A percentile compares a stretch with the other conserved stretches of the same genome.
phyloP scores from a whole-genome alignment of 495 filamentous ascomycete species.

The Neurospora sublineolata region DNA sequence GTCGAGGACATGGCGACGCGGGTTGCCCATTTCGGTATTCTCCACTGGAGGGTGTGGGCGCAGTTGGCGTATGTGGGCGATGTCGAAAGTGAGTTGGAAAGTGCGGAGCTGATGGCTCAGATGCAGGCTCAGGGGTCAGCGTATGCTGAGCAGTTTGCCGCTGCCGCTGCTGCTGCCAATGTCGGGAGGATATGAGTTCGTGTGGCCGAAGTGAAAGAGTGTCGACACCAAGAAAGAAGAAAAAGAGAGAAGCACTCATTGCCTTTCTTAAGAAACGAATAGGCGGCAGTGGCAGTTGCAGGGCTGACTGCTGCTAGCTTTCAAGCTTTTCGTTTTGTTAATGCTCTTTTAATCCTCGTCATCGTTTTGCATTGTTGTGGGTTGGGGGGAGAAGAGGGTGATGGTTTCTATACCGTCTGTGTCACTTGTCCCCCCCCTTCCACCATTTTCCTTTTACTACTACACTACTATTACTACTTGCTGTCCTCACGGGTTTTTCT shows the following conservation, averaged over 20 bases:
- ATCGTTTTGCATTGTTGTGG: not conserved
- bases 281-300: not conserved
- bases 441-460: not conserved
- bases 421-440: not conserved
- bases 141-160: not conserved
- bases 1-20: slow-evolving; percentile 59
- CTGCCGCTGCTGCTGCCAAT: not conserved
- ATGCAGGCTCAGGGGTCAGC: not conserved
- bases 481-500: not conserved
- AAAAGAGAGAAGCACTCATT: not conserved
- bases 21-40: slow-evolving; percentile 63
- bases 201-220: not conserved
- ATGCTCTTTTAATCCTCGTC: not conserved
- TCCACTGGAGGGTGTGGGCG: slow-evolving; percentile 85
- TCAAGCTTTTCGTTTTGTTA: not conserved
- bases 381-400: not conserved
- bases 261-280: not conserved
- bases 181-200: not conserved
- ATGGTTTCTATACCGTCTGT: not conserved
- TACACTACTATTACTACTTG: not conserved
- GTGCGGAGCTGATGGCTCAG: not conserved
- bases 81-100: slow-evolving; percentile 11
- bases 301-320: not conserved
- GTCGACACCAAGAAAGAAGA: not conserved
- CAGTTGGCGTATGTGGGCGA: slow-evolving; percentile 49